Base-by-base conservation (phyloP, 768 basidiomycete species). In the Naganishia friedmannii region DNA sequence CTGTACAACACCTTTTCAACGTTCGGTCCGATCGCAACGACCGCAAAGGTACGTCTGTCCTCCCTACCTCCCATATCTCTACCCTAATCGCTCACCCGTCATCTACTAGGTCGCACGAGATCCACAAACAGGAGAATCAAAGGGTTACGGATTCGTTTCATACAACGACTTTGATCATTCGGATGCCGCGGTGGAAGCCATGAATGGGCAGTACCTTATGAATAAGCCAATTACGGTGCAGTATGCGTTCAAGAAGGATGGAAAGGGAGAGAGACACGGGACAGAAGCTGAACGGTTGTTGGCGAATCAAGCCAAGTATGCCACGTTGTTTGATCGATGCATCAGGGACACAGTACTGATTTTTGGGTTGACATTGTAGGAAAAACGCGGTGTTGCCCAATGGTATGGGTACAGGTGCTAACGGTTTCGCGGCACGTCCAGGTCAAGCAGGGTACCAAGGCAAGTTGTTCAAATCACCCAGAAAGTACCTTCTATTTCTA, bases 171-270 rank as follows among this genome's bases (percentile, higher is more conserved):
- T 99, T 80, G 95, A 98, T 78, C 87, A 94, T 9, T 92, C 96
- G 45, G 96, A 99, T 80, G 91, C 91, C 5, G 95, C 96, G 21
- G 86, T 95, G 68, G 96, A 97, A 80, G 87, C 92, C 12, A 97
- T 98, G 95, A 94, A 97, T 75, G 88, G 88, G 46, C 94, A 98
- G 78, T 97, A 92, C 86, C 85, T 98, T 56, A 94, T 94, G 90
- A 97, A 98, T 85, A 97, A 97, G 83, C 90, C 93, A 66, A 92
- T 99, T 78, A 88, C 90, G 21, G 93, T 96, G 13, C 93, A 97
- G 79, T 99, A 96, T 80, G 95, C 96, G 1, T 97, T 98, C 86
- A 98, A 99, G 83, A 98, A 98, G 83, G 96, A 98, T 77, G 93
- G 92, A 53, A 95, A 97, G 79, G 95, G 95, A 69, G 96, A 99